These are phyloP conservation scores for Aspergillus carbonarius DNA, from an alignment of 2,329 filamentous ascomycete species.

Conservation along the genomic window DNA sequence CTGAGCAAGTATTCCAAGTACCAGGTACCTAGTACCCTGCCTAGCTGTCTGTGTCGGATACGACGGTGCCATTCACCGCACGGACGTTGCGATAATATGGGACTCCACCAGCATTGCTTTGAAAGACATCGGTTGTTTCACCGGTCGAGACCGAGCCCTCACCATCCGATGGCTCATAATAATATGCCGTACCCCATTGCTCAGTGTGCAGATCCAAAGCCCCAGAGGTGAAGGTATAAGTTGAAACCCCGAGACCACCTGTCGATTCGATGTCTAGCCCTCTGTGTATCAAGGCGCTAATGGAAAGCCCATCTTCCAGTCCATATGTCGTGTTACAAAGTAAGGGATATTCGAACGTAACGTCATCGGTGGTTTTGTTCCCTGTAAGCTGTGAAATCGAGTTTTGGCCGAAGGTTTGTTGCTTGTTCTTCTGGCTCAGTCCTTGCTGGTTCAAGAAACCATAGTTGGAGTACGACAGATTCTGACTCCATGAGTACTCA, in stretches of 20 bases:
- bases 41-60: constrained; percentile 14
- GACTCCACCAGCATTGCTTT: constrained; percentile 21
- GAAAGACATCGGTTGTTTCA: constrained; percentile 31
- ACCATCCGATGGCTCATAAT: constrained; percentile 19
- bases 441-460: constrained; percentile 57
- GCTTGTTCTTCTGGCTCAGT: constrained; percentile 53
- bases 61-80: constrained; percentile 29
- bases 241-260: constrained; percentile 53
- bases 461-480: constrained; percentile 56
- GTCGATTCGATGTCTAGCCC: constrained; percentile 47
- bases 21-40: too few relatives aligned
- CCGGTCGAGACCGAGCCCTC: constrained; percentile 26
- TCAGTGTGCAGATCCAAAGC: constrained; percentile 26
- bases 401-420: constrained; percentile 50
- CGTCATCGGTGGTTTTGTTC: constrained; percentile 32
- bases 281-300: constrained; percentile 50
- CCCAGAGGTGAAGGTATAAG: constrained; percentile 55
- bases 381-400: constrained; percentile 33
- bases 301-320: constrained; percentile 50
- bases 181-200: constrained; percentile 32
- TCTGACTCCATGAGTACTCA: constrained; percentile 58
- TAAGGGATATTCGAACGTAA: constrained; percentile 61
- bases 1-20: too few relatives aligned
- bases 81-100: constrained; percentile 24
- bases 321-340: constrained; percentile 55